Base-by-base conservation (phyloP, 768 basidiomycete species). In the Hypholoma sublateritium region DNA sequence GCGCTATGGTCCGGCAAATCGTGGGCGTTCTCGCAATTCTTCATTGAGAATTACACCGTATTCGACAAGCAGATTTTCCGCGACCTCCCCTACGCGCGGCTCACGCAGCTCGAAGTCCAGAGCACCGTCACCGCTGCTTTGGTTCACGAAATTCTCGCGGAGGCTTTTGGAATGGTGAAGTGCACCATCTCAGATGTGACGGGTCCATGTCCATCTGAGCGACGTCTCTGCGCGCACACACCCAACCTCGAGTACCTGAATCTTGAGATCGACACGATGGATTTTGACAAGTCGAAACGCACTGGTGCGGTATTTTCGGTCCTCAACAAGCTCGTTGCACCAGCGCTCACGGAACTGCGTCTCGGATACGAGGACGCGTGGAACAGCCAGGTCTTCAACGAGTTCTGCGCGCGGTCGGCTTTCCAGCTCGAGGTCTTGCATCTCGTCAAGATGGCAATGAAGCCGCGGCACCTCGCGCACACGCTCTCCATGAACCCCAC, bases 1-100 rank as follows among this genome's bases (percentile, higher is more conserved):
- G 6, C 13, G 9, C n/a, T 51, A 22, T 51, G 50, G 50, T 39
- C 50, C 5, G 37, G 50, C 16, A 39, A 51, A 39, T 5, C 36
- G 6, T 41, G 36, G 37, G 5, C 35, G 4, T 51, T 51, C 22
- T 51, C 50, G 4, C 50, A 41, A 16, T 41, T 51, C 16, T 24
- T 9, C 14, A 24, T 51, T 16, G 50, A 51, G 22, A 51, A 39
- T n/a, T 51, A 51, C 16, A 21, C 11, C 17, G 24, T 19, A 1
- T 51, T 51, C 50, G 39, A 51, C 37, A 51, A 51, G 22, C 50
- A 51, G 50, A 41, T 51, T 22, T 51, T 51, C 37, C 50, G 22
- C 14, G 50, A 51, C 37, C 37, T 51, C 7, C 50, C 50, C n/a
- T 51, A 51, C 50, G 16, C 50, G 22, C 50, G 50, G 19, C 50